Evolutionary conservation across 2,329 filamentous ascomycete species (phyloP), one percentile per base, ranked within the genome.

Genomic region (Hypoxylon sp.): DNA sequence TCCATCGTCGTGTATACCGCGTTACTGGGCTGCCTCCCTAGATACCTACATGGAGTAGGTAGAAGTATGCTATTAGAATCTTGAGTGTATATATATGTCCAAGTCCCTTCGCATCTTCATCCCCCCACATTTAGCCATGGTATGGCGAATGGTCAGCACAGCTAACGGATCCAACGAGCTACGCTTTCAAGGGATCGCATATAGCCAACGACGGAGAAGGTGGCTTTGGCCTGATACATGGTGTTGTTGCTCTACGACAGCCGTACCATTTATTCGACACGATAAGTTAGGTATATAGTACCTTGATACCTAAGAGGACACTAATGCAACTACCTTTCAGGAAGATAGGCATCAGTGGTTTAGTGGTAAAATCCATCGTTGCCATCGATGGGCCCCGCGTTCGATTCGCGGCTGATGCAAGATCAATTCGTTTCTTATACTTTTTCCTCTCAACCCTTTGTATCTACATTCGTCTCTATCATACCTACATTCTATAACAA

Each of bases 291-390:
- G 24, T 26, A 26, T 26, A 26, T 26, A 26, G 4, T 26, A 26
- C 24, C 7, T 4, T 26, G 7, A 26, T 7, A 26, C 24, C 7
- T 4, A 4, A 26, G 24, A 4, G 4, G 24, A 26, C 24, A 4
- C 4, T 7, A 26, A 26, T 4, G 4, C 24, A 26, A 7, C 24
- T n/a, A n/a, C n/a, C n/a, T n/a, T 26, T 26, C 24, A 7, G 11
- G 11, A 34, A 15, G 13, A 4, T 13, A 54, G 65, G 74, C 74
- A 76, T 73, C 74, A 79, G 78, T 82, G 79, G 79, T 81, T 81
- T 81, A 82, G 79, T 81, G 80, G 80, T 82, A 82, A 80, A 81
- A 82, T 82, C 78, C 79, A 80, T 81, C 80, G 79, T 82, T 82
- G 79, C 80, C 80, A 82, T 82, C 79, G 79, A 81, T 80, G 79